Conservation (phyloP, 768 basidiomycete genomes). For the Trametes meyenii region DNA sequence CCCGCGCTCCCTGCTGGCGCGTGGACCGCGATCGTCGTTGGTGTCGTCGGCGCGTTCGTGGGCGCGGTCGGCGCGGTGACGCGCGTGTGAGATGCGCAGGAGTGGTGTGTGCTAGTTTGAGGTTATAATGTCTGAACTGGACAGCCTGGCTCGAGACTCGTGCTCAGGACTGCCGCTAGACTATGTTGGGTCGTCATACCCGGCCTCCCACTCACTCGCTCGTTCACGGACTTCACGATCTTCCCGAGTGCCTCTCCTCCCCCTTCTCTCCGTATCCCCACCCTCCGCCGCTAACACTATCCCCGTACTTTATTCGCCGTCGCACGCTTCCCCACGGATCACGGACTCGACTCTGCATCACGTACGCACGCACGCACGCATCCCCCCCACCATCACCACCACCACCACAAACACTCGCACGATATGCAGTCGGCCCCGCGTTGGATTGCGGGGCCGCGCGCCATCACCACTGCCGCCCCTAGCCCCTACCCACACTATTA, state of each 20-base stretch:
- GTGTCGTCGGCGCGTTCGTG: constrained; percentile 40
- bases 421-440: too few relatives aligned
- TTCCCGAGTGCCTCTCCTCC: too few relatives aligned
- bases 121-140: background rate
- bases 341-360: constrained; percentile 8
- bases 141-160: background rate
- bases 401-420: too few relatives aligned
- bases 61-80: constrained; percentile 33
- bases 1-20: constrained; percentile 31
- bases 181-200: background rate
- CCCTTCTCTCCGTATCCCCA: too few relatives aligned
- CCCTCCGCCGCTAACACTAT: background rate
- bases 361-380: background rate
- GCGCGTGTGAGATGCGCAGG: constrained; percentile 13
- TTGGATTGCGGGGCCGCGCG: too few relatives aligned
- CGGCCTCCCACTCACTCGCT: background rate
- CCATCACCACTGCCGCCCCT: background rate
- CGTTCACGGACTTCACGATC: background rate
- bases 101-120: background rate
- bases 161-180: background rate
- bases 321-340: constrained; percentile 4
- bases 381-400: background rate
- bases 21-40: constrained; percentile 40
- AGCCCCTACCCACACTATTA: too few relatives aligned
- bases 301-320: background rate